phyloP scores from a whole-genome alignment of 805 yeast genomes.

The Barnettozyma siamensis region DNA sequence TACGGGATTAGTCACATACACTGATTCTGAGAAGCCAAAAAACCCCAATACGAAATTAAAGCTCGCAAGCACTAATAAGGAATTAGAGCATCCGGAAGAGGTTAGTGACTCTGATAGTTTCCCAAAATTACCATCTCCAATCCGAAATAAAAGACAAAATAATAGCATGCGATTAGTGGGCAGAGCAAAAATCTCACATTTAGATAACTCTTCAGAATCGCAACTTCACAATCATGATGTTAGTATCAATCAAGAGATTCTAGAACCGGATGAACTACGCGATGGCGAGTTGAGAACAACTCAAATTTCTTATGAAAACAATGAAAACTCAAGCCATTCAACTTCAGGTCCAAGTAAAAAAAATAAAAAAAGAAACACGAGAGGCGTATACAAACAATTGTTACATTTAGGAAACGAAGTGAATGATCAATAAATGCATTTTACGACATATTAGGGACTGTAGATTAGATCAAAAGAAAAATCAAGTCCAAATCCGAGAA shows the following conservation, averaged over 20 bases:
- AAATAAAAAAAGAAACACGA: conserved; percentile 15
- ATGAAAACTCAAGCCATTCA: neutral
- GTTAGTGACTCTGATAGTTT: conserved; percentile 6
- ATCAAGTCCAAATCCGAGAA: too few species aligned
- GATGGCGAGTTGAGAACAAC: conserved; percentile 9
- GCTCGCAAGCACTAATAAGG: neutral
- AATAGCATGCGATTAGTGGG: conserved; percentile 43
- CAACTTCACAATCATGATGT: neutral
- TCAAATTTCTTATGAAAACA: conserved; percentile 10
- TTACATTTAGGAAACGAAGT: conserved; percentile 27
- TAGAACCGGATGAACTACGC: neutral
- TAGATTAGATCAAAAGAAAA: too few species aligned
- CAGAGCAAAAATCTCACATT: conserved; percentile 33
- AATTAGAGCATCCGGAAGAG: neutral
- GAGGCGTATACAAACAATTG: conserved; percentile 18
- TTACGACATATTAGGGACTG: neutral
- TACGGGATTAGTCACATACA: conserved; percentile 12
- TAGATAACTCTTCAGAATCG: conserved; percentile 8
- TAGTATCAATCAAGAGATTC: neutral
- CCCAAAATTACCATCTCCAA: conserved; percentile 48
- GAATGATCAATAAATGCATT: neutral
- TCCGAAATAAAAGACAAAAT: conserved; percentile 34
- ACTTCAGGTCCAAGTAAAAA: neutral
- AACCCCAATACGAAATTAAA: neutral
- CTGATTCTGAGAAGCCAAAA: too few species aligned